Evolutionary conservation across 1,284 basidiomycete species (phyloP).

Genomic region (Schizophyllum amplum): DNA sequence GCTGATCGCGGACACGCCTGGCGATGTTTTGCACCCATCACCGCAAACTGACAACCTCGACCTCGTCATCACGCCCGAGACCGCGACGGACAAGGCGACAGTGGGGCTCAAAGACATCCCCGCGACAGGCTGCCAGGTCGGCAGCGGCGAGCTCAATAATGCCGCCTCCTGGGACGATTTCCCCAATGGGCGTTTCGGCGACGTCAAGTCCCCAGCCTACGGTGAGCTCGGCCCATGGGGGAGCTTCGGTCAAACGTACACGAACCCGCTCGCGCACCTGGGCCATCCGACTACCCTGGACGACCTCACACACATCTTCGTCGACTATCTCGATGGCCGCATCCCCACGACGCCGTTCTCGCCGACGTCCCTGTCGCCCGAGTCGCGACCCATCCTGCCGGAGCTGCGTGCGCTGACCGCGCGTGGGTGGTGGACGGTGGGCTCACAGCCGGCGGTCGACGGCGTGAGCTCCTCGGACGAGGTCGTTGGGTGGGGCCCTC

Average conservation of each 20-base stretch:
- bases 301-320: conserved; percentile 79
- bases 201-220: conserved; percentile 93
- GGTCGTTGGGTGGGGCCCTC: conserved; percentile 89
- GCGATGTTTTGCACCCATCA: not conserved
- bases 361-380: conserved; percentile 73
- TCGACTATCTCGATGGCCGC: conserved; percentile 67
- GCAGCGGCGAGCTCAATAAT: conserved; percentile 65
- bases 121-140: conserved; percentile 42
- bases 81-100: conserved; percentile 51
- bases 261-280: conserved; percentile 2
- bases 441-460: conserved; percentile 93
- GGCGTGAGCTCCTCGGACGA: conserved; percentile 68
- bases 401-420: conserved; percentile 74
- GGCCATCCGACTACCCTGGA: conserved; percentile 51
- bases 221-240: conserved; percentile 74
- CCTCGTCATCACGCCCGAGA: conserved; percentile 51
- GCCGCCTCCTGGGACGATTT: conserved; percentile 95
- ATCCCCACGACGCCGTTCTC: conserved; percentile 87
- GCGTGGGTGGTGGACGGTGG: conserved; percentile 89
- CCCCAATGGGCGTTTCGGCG: conserved; percentile 98
- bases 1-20: conserved; percentile 47
- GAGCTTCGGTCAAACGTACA: conserved; percentile 48
- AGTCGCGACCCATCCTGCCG: conserved; percentile 78
- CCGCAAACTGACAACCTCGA: conserved; percentile 14
- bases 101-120: conserved; percentile 34